Evolutionary conservation across 331 rosid genomes (phyloP).

Genomic region (Quercus lobata): DNA sequence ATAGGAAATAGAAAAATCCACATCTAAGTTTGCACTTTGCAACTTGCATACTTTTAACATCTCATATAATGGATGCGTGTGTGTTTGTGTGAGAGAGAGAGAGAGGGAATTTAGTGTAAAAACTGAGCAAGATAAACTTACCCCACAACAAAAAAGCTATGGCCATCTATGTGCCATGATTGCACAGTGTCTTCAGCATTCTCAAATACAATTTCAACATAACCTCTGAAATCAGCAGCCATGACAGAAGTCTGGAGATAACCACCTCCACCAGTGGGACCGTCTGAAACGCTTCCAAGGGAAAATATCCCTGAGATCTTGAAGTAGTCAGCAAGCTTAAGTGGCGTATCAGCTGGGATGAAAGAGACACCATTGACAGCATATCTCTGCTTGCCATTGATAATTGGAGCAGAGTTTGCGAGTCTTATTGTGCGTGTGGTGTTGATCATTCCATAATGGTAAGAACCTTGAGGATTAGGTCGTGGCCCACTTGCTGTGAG

Average conservation of each 20-base stretch:
- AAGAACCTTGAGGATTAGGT: constrained; percentile 91
- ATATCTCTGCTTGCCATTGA: constrained; percentile 72
- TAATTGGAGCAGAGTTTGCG: constrained; percentile 54
- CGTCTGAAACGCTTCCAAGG: constrained; percentile 55
- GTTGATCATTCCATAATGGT: constrained; percentile 83
- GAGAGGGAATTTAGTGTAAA: background rate
- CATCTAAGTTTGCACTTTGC: background rate
- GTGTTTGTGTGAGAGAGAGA: too few species aligned
- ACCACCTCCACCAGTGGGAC: constrained; percentile 57
- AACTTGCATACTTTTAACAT: background rate
- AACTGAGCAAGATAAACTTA: constrained; percentile 14
- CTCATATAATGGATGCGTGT: background rate
- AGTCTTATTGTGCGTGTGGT: constrained; percentile 60
- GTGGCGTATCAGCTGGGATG: constrained; percentile 71
- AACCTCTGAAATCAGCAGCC: constrained; percentile 66
- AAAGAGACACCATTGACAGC: constrained; percentile 76
- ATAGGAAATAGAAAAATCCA: background rate
- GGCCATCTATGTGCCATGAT: constrained; percentile 82
- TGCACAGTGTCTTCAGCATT: constrained; percentile 63
- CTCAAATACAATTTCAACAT: constrained; percentile 61
- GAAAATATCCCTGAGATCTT: constrained; percentile 65
- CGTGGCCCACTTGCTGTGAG: constrained; percentile 88
- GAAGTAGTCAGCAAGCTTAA: constrained; percentile 75
- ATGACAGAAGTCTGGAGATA: constrained; percentile 74
- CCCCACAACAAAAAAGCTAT: constrained; percentile 74